Evolutionary conservation across 176 grass and related monocot species (phyloP).

Genomic region (Olyra latifolia): DNA sequence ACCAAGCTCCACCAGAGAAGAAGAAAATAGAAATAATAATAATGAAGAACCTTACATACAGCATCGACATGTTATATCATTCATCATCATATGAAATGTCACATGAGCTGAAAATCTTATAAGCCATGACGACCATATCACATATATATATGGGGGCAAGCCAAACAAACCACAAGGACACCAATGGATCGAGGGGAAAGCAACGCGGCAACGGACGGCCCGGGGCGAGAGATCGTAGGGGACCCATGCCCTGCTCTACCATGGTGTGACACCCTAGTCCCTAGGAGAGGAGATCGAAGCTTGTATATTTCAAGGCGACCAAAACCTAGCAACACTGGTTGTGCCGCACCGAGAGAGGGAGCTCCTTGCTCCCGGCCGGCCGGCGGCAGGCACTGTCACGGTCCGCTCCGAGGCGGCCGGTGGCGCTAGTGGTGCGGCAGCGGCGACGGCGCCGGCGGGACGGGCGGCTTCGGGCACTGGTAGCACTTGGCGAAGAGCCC

Average conservation of each 20-base stretch:
- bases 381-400: neutral
- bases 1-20: slow-evolving; percentile 23
- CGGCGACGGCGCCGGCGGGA: slow-evolving; percentile 3
- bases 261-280: slow-evolving; percentile 37
- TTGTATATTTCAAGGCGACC: slow-evolving; percentile 63
- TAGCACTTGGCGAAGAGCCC: slow-evolving; percentile 93
- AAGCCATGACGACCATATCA: slow-evolving; percentile 43
- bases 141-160: slow-evolving; percentile 46
- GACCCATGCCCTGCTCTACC: slow-evolving; percentile 31
- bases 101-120: slow-evolving; percentile 35
- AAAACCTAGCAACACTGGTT: slow-evolving; percentile 51
- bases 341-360: neutral
- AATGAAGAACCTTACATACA: slow-evolving; percentile 13
- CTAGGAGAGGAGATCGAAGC: neutral
- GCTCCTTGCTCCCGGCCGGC: slow-evolving; percentile 13
- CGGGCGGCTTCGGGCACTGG: slow-evolving; percentile 66
- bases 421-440: slow-evolving; percentile 42
- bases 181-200: slow-evolving; percentile 18
- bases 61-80: slow-evolving; percentile 25
- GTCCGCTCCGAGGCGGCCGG: neutral
- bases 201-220: slow-evolving; percentile 29
- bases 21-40: neutral
- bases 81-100: slow-evolving; percentile 39
- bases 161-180: slow-evolving; percentile 48
- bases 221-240: slow-evolving; percentile 25